These are phyloP conservation scores for Salvia splendens DNA, from an alignment of 257 asterid species.

Conservation along the genomic window DNA sequence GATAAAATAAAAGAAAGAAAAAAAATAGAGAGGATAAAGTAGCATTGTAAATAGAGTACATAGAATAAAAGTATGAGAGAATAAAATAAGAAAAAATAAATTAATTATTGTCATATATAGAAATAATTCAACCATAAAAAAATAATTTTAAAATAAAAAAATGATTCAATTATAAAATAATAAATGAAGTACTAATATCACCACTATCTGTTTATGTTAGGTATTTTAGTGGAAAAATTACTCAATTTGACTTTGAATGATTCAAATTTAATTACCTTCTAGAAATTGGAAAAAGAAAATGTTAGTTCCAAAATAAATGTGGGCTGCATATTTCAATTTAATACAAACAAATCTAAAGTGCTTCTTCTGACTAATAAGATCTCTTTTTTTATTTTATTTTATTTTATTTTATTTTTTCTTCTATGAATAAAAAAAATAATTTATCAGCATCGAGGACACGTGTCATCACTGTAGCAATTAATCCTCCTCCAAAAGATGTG, in stretches of 20 bases:
- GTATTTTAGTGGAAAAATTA: no score
- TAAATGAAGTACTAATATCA: no score
- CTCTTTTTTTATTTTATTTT: not conserved
- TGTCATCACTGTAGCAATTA: conserved; percentile 27
- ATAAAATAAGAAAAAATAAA: no score
- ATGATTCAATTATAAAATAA: no score
- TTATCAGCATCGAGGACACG: conserved; percentile 26
- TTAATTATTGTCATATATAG: no score
- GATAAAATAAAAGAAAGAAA: no score
- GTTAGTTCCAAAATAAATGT: conserved; percentile 2
- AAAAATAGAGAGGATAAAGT: no score
- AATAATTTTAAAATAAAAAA: no score
- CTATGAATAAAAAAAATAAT: not conserved
- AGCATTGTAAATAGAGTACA: no score
- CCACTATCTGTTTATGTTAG: no score
- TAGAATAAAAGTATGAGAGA: no score
- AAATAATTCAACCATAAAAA: no score
- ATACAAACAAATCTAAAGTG: not conserved
- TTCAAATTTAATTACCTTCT: not conserved
- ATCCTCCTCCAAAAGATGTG: conserved; percentile 40
- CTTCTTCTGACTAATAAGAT: not conserved
- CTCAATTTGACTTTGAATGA: not conserved
- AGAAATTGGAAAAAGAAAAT: not conserved
- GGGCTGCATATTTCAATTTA: not conserved
- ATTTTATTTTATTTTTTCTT: not conserved